These are phyloP conservation scores for Linum usitatissimum DNA, from an alignment of 345 rosid species.

Conservation along the genomic window DNA sequence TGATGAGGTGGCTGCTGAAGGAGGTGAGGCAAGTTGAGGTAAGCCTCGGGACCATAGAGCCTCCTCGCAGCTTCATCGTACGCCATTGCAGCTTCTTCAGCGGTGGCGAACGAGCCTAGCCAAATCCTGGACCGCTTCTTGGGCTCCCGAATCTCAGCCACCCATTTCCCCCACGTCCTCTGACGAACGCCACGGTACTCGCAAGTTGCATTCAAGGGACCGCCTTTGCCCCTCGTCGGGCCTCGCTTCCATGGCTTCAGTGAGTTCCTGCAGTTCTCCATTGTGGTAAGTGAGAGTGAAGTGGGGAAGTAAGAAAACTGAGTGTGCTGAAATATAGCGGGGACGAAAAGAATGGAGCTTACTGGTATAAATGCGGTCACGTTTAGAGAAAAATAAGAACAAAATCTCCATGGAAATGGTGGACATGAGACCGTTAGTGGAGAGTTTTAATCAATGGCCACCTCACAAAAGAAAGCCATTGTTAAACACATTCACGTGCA, in stretches of 20 bases:
- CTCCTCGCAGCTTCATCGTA: slow-evolving; percentile 74
- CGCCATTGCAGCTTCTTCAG: slow-evolving; percentile 96
- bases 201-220: slow-evolving; percentile 77
- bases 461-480: too few species aligned
- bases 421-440: neutral
- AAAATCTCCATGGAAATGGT: neutral
- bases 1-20: slow-evolving; percentile 14
- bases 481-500: neutral
- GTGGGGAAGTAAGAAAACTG: neutral
- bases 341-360: neutral
- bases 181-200: slow-evolving; percentile 85
- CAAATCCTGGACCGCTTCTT: slow-evolving; percentile 80
- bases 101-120: slow-evolving; percentile 81
- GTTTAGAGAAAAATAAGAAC: neutral
- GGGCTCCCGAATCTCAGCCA: slow-evolving; percentile 91
- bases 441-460: too few species aligned
- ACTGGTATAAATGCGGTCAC: neutral
- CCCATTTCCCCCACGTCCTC: slow-evolving; percentile 99
- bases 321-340: neutral
- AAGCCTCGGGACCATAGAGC: slow-evolving; percentile 74
- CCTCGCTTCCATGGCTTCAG: slow-evolving; percentile 87
- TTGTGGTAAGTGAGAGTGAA: neutral
- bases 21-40: slow-evolving; percentile 85
- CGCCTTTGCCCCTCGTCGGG: slow-evolving; percentile 87
- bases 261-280: slow-evolving; percentile 41